Evolutionary conservation across 257 asterid species (phyloP), one percentile per base, ranked within the genome.

Genomic region (Euphrasia confusa): DNA sequence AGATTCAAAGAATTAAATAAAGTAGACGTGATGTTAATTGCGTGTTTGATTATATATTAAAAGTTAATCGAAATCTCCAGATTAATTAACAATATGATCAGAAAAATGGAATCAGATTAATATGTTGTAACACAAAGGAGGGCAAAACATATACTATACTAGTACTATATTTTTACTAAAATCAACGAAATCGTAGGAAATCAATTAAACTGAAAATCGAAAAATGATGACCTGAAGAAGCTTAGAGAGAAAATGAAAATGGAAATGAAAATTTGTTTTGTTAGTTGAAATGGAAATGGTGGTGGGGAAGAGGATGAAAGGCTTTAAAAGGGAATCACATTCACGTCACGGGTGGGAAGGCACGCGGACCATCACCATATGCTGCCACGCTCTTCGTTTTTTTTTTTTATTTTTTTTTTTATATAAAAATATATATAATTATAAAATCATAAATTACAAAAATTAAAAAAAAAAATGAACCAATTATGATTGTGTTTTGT

Each of bases 311-410:
- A 26, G 64, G 44, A 21, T 21, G 33, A 62, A 74, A 35, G 60
- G 62, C 66, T 74, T 75, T 75, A 84, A 14, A 74, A 66, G 74
- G 71, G 82, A 61, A 58, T 37, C 42, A 2, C 42, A 30, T 30
- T 30, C 33, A 30, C 33, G 33, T 67, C 71, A 65, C 63, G 55
- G 65, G 50, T 40, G 62, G 47, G 26, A n/a, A 18, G 21, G 72
- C 70, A 75, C 69, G 77, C 74, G 72, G 42, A 57, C 71, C 70
- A 67, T 69, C 61, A 56, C 52, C 33, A 60, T 57, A 68, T 57
- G 70, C 69, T 13, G 5, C 60, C 50, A 73, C 55, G 73, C 54
- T 40, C 37, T 30, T 30, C n/a, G 1, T 12, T 12, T 57, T 12
- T 28, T 13, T 18, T 17, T 21, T 1, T 53, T 50, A 21, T 21